Evolutionary conservation across 345 rosid species (phyloP).

Genomic region (Melaleuca quinquenervia): DNA sequence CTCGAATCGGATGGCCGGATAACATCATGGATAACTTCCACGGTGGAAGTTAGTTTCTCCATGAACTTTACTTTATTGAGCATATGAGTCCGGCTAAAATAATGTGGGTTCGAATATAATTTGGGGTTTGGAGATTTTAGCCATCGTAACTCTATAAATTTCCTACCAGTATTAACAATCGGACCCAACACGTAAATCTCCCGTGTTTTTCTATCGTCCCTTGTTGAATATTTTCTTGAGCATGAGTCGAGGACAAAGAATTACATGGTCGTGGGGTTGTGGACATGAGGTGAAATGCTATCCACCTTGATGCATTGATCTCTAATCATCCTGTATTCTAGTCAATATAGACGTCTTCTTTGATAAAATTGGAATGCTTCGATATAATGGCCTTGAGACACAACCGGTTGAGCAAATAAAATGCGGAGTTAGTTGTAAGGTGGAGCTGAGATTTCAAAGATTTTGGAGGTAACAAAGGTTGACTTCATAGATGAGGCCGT

Average conservation of each 20-base stretch:
- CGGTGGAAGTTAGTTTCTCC: neutral
- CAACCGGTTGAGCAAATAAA: neutral
- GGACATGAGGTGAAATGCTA: neutral
- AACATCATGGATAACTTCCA: neutral
- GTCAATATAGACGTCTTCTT: neutral
- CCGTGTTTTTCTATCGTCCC: neutral
- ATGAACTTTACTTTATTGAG: neutral
- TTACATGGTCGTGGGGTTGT: neutral
- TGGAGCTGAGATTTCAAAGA: neutral
- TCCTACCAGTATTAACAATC: neutral
- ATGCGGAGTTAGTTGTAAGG: neutral
- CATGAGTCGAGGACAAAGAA: neutral
- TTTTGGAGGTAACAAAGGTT: neutral
- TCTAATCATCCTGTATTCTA: neutral
- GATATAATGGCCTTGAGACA: neutral
- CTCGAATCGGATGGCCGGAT: neutral
- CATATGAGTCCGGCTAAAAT: neutral
- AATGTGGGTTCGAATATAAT: neutral
- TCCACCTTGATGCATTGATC: neutral
- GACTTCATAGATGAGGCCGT: fast-evolving
- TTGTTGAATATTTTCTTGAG: neutral
- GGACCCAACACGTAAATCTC: neutral
- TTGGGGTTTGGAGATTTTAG: neutral
- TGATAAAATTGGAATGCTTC: neutral
- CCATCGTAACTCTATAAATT: neutral